These are phyloP conservation scores for Conticribra weissflogii DNA, from an alignment of 108 stramenopile genomes.

Conservation along the genomic window DNA sequence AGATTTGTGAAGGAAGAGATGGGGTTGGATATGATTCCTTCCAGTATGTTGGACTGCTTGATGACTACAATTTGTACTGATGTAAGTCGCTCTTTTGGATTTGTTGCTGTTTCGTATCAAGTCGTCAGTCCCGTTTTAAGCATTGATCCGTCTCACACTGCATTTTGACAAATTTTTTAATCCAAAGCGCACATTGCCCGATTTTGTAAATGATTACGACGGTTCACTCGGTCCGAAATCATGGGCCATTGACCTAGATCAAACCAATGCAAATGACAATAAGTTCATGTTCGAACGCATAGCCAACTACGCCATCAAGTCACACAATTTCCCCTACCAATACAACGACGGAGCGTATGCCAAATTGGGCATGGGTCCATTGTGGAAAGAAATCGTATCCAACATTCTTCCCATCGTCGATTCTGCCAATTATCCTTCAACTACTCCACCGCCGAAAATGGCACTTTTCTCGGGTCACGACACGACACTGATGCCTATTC, in stretches of 20 bases:
- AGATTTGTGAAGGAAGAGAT: constrained; percentile 24
- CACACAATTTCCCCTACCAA: constrained; percentile 37
- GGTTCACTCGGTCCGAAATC: constrained; percentile 29
- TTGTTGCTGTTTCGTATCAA: no score
- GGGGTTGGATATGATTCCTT: constrained; percentile 25
- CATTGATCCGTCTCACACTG: no score
- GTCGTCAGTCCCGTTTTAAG: no score
- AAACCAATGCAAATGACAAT: constrained; percentile 3
- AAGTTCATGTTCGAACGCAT: constrained; percentile 47
- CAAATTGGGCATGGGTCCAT: constrained; percentile 73
- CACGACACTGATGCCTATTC: constrained; percentile 82
- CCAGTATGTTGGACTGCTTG: constrained; percentile 74
- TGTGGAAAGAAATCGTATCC: constrained; percentile 71
- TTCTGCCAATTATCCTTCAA: constrained; percentile 11
- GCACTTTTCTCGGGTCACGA: constrained; percentile 85
- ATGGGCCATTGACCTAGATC: constrained; percentile 8
- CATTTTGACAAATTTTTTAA: not conserved
- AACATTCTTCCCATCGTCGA: constrained; percentile 56
- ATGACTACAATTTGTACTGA: constrained; percentile 91
- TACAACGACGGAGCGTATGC: constrained; percentile 63
- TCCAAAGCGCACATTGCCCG: constrained; percentile 55
- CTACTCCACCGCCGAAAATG: constrained; percentile 45
- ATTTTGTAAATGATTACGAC: constrained; percentile 67
- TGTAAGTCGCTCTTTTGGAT: constrained; percentile 28
- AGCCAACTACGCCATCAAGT: constrained; percentile 36